phyloP scores from a whole-genome alignment of 179 eudicot species.

The Pouteria campechiana region DNA sequence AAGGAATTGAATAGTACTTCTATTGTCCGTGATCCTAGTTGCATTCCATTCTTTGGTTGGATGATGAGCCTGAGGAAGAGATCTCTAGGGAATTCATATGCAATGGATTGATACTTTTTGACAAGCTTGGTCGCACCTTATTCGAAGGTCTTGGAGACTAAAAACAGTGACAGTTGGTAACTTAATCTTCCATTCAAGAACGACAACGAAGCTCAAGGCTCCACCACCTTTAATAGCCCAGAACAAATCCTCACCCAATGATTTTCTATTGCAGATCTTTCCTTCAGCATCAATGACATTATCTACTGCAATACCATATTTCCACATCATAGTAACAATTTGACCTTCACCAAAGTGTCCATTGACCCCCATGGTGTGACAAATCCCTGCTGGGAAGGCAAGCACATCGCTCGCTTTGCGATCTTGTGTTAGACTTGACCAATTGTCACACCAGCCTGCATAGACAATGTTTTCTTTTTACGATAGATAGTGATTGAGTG shows the following conservation, averaged over 20 bases:
- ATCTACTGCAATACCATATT: constrained; percentile 5
- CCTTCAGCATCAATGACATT: constrained; percentile 7
- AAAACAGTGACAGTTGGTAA: constrained; percentile 7
- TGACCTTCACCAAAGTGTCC: constrained; percentile 9
- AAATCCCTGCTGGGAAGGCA: constrained; percentile 11
- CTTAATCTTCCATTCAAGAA: constrained; percentile 9
- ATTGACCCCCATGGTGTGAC: constrained; percentile 10
- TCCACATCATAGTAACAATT: constrained; percentile 6
- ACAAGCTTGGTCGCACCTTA: constrained; percentile 7
- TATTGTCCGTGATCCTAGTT: no score
- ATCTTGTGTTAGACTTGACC: constrained; percentile 10
- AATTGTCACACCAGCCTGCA: constrained; percentile 8
- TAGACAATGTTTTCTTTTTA: constrained; percentile 6
- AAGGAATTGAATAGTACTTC: constrained; percentile 1
- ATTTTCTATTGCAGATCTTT: constrained; percentile 4
- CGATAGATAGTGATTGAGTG: constrained; percentile 4
- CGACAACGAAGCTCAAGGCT: constrained; percentile 7
- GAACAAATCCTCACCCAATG: constrained; percentile 10
- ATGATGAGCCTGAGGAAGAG: constrained; percentile 16
- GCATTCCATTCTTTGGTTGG: neutral
- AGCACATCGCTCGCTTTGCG: constrained; percentile 5
- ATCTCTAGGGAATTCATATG: constrained; percentile 9
- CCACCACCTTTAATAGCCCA: constrained; percentile 16
- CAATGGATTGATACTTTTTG: constrained; percentile 6
- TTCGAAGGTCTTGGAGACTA: constrained; percentile 1